Evolutionary conservation across 306 rosid genomes (phyloP).

Genomic region (Argentina anserina): DNA sequence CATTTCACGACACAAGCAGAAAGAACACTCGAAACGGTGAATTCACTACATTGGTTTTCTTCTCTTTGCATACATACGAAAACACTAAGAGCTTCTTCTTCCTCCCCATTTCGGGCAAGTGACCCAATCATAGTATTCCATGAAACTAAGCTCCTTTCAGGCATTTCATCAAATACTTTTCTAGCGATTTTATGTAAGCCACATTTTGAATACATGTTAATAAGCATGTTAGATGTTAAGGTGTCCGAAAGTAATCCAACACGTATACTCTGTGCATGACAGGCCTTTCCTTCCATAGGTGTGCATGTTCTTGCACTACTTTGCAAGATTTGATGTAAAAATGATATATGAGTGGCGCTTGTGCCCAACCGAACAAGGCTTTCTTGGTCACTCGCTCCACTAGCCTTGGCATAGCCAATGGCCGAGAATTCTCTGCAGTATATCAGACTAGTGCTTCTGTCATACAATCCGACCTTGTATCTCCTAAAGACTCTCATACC

Average conservation of each 20-base stretch:
- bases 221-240: slow-evolving; percentile 66
- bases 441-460: slow-evolving; percentile 8
- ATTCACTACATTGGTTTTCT: slow-evolving; percentile 57
- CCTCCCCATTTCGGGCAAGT: slow-evolving; percentile 50
- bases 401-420: slow-evolving; percentile 26
- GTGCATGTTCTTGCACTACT: slow-evolving; percentile 47
- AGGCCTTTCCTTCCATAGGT: slow-evolving; percentile 48
- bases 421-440: slow-evolving; percentile 33
- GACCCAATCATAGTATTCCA: slow-evolving; percentile 87
- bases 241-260: slow-evolving; percentile 47
- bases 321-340: slow-evolving; percentile 54
- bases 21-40: slow-evolving; percentile 78
- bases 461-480: slow-evolving; percentile 21
- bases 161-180: slow-evolving; percentile 59
- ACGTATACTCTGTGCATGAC: slow-evolving; percentile 59
- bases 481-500: slow-evolving; percentile 38
- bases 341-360: slow-evolving; percentile 26
- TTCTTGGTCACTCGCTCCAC: slow-evolving; percentile 16
- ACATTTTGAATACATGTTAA: slow-evolving; percentile 73
- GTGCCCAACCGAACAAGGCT: slow-evolving; percentile 22
- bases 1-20: slow-evolving; percentile 65
- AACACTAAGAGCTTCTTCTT: slow-evolving; percentile 55
- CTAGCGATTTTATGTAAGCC: slow-evolving; percentile 47
- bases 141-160: slow-evolving; percentile 63
- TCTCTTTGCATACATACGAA: slow-evolving; percentile 65